Percentiles rank a stretch among this genome's conserved stretches.
These are phyloP conservation scores for Bipolaris bicolor DNA, from an alignment of 2,329 filamentous ascomycete species.

Conservation along the genomic window DNA sequence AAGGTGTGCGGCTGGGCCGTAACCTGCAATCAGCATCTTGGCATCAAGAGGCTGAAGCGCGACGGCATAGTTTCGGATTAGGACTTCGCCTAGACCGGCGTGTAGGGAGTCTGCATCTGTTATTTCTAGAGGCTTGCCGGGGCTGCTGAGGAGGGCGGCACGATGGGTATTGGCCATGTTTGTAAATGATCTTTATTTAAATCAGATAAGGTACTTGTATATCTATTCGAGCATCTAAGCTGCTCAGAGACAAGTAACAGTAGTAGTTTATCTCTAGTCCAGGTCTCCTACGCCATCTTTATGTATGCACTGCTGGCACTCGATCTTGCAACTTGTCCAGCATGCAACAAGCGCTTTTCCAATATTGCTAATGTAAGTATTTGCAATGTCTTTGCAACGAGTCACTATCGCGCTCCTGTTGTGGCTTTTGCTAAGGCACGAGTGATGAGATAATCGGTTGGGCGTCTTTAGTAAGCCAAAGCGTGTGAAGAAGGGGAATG, in stretches of 20 bases:
- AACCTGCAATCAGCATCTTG: conserved; percentile 32
- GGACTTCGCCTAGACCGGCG: conserved; percentile 24
- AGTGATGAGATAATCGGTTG: conserved; percentile 24
- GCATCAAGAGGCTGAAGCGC: conserved; percentile 36
- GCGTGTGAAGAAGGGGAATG: not conserved
- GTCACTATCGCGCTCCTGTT: conserved; percentile 1
- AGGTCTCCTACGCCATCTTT: not conserved
- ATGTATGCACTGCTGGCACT: not conserved
- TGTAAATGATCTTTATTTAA: not conserved
- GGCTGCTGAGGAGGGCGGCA: conserved; percentile 21
- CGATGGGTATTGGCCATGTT: conserved; percentile 21
- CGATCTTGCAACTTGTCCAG: too few species aligned
- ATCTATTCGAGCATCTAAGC: not conserved
- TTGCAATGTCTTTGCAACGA: conserved; percentile 4
- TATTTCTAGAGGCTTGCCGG: conserved; percentile 21
- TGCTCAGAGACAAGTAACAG: not conserved
- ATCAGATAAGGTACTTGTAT: too few species aligned
- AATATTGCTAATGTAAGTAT: conserved; percentile 16
- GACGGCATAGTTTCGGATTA: conserved; percentile 31
- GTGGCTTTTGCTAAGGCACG: conserved; percentile 2
- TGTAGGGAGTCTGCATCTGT: conserved; percentile 9
- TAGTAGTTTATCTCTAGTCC: not conserved
- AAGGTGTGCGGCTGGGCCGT: conserved; percentile 26
- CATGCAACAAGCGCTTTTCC: not conserved
- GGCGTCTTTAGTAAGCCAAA: conserved; percentile 29